These are phyloP conservation scores for Fraxinus dipetala DNA, from an alignment of 305 asterid species.

Conservation along the genomic window DNA sequence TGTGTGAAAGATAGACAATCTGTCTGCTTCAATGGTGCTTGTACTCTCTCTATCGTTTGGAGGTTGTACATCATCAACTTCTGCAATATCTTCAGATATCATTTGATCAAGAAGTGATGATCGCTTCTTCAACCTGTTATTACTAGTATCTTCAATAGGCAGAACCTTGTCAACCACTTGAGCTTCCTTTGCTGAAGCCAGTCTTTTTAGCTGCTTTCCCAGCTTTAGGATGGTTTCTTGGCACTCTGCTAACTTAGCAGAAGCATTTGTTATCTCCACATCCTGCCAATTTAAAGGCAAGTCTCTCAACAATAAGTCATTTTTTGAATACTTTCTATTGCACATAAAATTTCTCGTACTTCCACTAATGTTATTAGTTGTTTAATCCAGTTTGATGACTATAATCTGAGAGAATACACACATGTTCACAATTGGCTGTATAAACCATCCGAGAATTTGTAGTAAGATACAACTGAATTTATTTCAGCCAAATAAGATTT, in stretches of 20 bases:
- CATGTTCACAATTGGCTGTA: not conserved
- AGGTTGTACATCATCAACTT: conserved; percentile 23
- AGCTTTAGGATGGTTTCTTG: conserved; percentile 72
- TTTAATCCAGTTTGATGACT: not conserved
- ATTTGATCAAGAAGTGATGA: conserved; percentile 70
- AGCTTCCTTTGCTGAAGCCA: conserved; percentile 49
- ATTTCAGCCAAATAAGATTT: not conserved
- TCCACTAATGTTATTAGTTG: not conserved
- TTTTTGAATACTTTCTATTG: not conserved
- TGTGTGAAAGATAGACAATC: not conserved
- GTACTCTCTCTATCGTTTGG: conserved; percentile 37
- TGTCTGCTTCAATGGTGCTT: conserved; percentile 23
- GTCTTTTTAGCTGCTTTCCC: conserved; percentile 66
- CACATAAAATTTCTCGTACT: not conserved
- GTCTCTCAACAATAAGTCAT: not conserved
- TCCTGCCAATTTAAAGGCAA: conserved; percentile 49
- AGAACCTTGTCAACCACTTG: conserved; percentile 39
- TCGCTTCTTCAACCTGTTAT: conserved; percentile 39
- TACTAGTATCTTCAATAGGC: conserved; percentile 27
- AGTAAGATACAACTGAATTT: not conserved
- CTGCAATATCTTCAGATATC: conserved; percentile 48
- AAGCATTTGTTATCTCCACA: conserved; percentile 70
- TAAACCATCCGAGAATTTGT: not conserved
- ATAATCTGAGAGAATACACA: not conserved
- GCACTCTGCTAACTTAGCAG: conserved; percentile 71